Evolutionary conservation across 2,329 filamentous ascomycete species (phyloP), one percentile per base, ranked within the genome.

Genomic region (Ustulina deusta): DNA sequence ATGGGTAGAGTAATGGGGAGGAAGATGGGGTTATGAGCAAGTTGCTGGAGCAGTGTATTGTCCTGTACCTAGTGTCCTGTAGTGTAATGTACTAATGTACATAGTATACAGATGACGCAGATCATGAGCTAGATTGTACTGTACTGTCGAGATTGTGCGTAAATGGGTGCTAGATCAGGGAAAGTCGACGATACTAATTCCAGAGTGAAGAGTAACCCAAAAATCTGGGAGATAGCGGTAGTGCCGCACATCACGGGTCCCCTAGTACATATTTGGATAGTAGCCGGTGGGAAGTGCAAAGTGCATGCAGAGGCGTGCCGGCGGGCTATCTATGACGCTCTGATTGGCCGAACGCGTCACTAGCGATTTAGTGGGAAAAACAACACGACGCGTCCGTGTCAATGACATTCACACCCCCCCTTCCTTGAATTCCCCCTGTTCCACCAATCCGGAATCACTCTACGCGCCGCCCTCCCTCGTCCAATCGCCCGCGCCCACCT

Each of bases 361-460:
- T 22, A 17, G 42, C 57, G 52, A 52, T 62, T 57, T 42, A 55
- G 22, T 42, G 38, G 6, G 15, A 56, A 70, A 61, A 69, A 70
- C 69, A 70, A 70, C 63, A 61, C 54, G 61, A 63, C 69, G 63
- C 66, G 69, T 65, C 61, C 48, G 22, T 58, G 22, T 40, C 44
- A 58, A 38, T 55, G 17, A 34, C n/a, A n/a, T n/a, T n/a, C n/a
- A 27, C 38, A 40, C 65, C 65, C 65, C 57, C 65, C 65, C 65
- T 52, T 59, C 58, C 42, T 34, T 48, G 27, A 42, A 51, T 56
- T 13, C 54, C 57, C 49, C 59, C 46, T 46, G 32, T 42, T 17
- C 65, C 60, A 63, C 69, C 63, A 69, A 69, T 70, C 69, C 63
- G 66, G 69, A 61, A 61, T 64, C 62, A 66, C 55, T 61, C 59